phyloP scores from a whole-genome alignment of 176 grass and related monocot species.

The Musa beccarii region DNA sequence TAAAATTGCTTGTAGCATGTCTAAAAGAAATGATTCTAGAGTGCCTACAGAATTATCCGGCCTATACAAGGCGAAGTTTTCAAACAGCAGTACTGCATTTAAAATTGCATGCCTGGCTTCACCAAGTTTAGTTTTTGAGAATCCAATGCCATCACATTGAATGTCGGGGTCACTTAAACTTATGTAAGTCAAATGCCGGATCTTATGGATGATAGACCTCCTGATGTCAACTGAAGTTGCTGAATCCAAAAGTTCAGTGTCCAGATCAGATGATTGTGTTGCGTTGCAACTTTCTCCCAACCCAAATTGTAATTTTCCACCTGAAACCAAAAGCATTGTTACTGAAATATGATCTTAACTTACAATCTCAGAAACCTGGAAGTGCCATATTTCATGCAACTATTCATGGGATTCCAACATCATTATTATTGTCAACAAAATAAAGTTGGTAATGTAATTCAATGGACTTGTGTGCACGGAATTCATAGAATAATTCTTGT shows the following conservation, averaged over 20 bases:
- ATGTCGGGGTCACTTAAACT: not conserved
- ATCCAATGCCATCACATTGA: not conserved
- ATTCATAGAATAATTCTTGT: too few species aligned
- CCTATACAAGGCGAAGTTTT: slow-evolving; percentile 11
- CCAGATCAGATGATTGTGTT: slow-evolving; percentile 8
- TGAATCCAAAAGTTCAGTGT: slow-evolving; percentile 1
- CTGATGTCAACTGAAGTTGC: not conserved
- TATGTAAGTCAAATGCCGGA: not conserved
- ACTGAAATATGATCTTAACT: not conserved
- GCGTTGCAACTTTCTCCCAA: slow-evolving; percentile 9
- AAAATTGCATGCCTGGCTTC: slow-evolving; percentile 19
- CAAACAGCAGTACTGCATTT: slow-evolving; percentile 56
- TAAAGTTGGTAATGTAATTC: too few species aligned
- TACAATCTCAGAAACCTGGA: not conserved
- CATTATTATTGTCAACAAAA: too few species aligned
- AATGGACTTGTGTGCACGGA: too few species aligned
- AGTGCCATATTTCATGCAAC: too few species aligned
- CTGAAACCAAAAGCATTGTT: slow-evolving; percentile 4
- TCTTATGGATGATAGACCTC: slow-evolving; percentile 6
- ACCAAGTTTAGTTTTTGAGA: slow-evolving; percentile 21
- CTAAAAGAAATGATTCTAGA: slow-evolving; percentile 32
- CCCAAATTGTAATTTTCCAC: slow-evolving; percentile 7
- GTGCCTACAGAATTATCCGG: not conserved
- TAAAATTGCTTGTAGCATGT: slow-evolving; percentile 26
- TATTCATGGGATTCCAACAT: too few species aligned